Evolutionary conservation across 2,329 filamentous ascomycete species (phyloP).

Genomic region (Sporothrix protearum): DNA sequence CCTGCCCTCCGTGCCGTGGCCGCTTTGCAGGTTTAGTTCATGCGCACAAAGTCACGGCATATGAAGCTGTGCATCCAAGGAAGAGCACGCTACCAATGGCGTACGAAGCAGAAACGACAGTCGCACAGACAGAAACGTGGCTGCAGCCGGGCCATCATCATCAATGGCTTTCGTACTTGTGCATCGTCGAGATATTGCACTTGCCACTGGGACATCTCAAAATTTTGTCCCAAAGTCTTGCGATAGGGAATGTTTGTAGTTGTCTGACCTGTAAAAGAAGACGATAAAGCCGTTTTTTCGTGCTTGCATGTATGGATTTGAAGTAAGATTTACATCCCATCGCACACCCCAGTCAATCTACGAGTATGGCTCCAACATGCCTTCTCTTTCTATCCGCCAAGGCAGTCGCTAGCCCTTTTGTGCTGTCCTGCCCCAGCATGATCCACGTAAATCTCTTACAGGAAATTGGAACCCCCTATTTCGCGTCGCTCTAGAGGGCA

Average conservation of each 20-base stretch:
- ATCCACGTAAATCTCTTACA: constrained; percentile 11
- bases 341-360: neutral
- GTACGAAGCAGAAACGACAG: neutral
- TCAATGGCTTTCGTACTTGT: neutral
- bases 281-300: neutral
- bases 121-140: constrained; percentile 17
- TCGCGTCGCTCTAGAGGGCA: neutral
- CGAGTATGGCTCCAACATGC: neutral
- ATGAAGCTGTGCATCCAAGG: neutral
- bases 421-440: neutral
- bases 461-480: constrained; percentile 4
- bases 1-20: neutral
- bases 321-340: neutral
- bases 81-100: neutral
- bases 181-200: neutral
- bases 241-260: neutral
- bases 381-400: neutral
- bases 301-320: neutral
- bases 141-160: neutral
- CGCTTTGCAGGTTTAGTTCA: neutral
- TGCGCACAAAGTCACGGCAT: neutral
- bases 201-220: too few relatives aligned
- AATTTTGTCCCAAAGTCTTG: neutral
- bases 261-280: neutral
- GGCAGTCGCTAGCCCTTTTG: neutral